phyloP scores from a whole-genome alignment of 805 yeast genomes.

The Jamesozyma hellenica region DNA sequence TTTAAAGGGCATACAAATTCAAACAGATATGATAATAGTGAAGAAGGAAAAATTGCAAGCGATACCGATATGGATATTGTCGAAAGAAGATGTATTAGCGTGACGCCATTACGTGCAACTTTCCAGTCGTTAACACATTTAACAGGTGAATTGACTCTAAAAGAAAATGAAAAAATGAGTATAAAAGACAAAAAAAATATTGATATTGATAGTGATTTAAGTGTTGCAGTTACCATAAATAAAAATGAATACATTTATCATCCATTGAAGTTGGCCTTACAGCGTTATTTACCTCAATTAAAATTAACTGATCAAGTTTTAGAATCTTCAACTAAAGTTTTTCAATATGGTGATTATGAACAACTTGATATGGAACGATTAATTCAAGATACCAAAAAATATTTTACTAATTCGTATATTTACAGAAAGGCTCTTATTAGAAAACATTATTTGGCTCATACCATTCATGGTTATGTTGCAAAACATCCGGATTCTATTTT shows the following conservation, averaged over 20 bases:
- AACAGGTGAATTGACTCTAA: constrained; percentile 13
- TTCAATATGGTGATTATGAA: constrained; percentile 87
- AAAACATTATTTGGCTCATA: constrained; percentile 80
- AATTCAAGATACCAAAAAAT: constrained; percentile 31
- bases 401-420: constrained; percentile 68
- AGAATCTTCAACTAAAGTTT: constrained; percentile 30
- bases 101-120: constrained; percentile 64
- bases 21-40: constrained; percentile 19
- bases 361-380: constrained; percentile 64
- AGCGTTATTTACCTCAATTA: constrained; percentile 26
- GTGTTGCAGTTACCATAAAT: constrained; percentile 26
- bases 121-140: constrained; percentile 35
- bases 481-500: constrained; percentile 66
- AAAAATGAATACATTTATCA: constrained; percentile 34
- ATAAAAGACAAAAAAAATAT: constrained; percentile 4
- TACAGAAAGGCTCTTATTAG: constrained; percentile 86
- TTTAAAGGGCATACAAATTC: constrained; percentile 37
- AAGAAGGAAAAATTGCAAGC: neutral
- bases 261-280: constrained; percentile 29
- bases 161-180: neutral
- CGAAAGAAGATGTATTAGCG: constrained; percentile 51
- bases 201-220: neutral
- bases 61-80: constrained; percentile 58
- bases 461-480: constrained; percentile 61
- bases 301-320: constrained; percentile 13